A percentile compares a stretch with the other conserved stretches of the same genome.
phyloP scores from a whole-genome alignment of 257 asterid species.

The Solanum ossicruentum region DNA sequence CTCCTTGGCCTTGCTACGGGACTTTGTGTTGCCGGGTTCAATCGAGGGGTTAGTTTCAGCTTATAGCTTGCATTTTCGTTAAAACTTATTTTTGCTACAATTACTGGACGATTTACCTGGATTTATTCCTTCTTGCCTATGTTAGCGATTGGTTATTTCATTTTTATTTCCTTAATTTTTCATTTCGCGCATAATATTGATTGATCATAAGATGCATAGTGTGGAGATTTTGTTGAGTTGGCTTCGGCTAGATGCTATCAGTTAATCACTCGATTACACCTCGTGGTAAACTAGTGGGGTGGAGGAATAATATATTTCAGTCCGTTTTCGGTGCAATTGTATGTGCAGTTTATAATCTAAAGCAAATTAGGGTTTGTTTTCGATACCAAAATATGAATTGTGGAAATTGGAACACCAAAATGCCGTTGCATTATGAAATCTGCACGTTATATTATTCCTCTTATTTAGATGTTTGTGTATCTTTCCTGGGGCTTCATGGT shows the following conservation, averaged over 20 bases:
- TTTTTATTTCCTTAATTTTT: background rate
- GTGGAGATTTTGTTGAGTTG: background rate
- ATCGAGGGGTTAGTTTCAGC: slow-evolving; percentile 72
- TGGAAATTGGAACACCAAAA: background rate
- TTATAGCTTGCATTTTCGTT: background rate
- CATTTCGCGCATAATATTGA: background rate
- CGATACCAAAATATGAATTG: background rate
- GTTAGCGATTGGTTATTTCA: background rate
- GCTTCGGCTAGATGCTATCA: background rate
- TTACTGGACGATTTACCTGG: background rate
- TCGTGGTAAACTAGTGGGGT: background rate
- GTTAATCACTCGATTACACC: background rate
- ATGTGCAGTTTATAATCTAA: background rate
- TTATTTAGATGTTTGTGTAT: background rate
- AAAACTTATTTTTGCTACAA: background rate
- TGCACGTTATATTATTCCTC: background rate
- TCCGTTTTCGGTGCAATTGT: background rate
- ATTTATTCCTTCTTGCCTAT: background rate
- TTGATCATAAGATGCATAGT: background rate
- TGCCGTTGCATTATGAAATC: background rate
- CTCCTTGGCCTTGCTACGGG: slow-evolving; percentile 94
- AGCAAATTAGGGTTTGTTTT: background rate
- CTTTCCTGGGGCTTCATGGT: background rate
- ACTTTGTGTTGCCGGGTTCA: slow-evolving; percentile 82
- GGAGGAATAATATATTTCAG: background rate